These are phyloP conservation scores for Lasiosphaeria miniovina DNA, from an alignment of 495 filamentous ascomycete genomes.

Conservation along the genomic window DNA sequence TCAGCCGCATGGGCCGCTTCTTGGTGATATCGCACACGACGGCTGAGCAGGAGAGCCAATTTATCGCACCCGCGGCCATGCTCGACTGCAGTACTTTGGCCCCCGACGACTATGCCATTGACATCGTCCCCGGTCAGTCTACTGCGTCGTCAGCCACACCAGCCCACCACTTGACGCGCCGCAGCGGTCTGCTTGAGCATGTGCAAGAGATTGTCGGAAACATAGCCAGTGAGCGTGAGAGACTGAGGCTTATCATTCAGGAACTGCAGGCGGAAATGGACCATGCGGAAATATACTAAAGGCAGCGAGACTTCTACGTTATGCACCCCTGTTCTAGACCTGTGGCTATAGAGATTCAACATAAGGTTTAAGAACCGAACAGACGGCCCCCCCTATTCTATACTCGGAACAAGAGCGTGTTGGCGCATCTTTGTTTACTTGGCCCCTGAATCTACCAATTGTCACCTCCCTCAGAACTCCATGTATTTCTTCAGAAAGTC, in stretches of 20 bases:
- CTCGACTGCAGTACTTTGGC: background rate
- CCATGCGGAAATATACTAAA: background rate
- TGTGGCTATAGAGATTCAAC: background rate
- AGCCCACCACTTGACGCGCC: background rate
- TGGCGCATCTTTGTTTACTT: background rate
- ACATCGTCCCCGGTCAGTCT: background rate
- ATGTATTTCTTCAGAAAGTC: constrained; percentile 1
- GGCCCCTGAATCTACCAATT: background rate
- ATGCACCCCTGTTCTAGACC: background rate
- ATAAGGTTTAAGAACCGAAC: background rate
- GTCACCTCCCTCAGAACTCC: background rate
- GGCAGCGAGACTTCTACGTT: background rate
- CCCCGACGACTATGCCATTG: background rate
- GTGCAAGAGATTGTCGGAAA: background rate
- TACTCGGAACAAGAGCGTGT: background rate
- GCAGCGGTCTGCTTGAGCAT: background rate
- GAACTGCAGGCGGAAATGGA: background rate
- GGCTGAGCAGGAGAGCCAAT: background rate
- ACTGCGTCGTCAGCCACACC: background rate
- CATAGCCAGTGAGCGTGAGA: background rate
- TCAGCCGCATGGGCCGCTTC: background rate
- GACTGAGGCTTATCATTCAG: background rate
- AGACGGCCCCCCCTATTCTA: background rate
- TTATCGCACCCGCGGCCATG: background rate
- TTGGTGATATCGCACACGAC: background rate